phyloP scores from a whole-genome alignment of 257 asterid species.

The Plantago major region DNA sequence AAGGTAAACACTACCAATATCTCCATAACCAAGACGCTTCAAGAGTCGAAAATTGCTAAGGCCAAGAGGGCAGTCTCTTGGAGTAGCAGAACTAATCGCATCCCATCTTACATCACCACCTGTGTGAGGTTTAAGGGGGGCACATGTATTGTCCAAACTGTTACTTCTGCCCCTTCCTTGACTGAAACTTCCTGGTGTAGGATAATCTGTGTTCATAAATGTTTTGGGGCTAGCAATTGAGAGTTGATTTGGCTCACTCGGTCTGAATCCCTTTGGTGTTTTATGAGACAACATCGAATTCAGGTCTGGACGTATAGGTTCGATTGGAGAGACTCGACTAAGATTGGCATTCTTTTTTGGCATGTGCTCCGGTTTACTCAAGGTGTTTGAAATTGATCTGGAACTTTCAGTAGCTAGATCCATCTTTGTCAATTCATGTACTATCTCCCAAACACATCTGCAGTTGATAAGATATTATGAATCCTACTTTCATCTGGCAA shows the following conservation, averaged over 20 bases:
- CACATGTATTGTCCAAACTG: constrained; percentile 50
- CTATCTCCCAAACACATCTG: constrained; percentile 39
- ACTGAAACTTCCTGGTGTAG: constrained; percentile 17
- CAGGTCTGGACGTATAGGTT: constrained; percentile 11
- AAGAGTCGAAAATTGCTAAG: constrained; percentile 59
- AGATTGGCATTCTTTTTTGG: constrained; percentile 17
- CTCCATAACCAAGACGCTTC: constrained; percentile 86
- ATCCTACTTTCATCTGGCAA: constrained; percentile 7
- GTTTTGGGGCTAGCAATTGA: not conserved
- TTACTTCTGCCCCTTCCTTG: constrained; percentile 37
- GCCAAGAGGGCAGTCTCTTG: constrained; percentile 54
- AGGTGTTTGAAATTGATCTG: no score
- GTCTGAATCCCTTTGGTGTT: constrained; percentile 8
- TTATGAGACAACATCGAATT: constrained; percentile 13
- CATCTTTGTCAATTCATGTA: constrained; percentile 28
- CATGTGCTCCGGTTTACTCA: constrained; percentile 14
- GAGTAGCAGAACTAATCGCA: constrained; percentile 47
- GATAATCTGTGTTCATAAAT: constrained; percentile 12
- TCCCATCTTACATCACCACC: constrained; percentile 91
- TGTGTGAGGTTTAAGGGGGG: constrained; percentile 66
- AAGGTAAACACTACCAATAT: constrained; percentile 83
- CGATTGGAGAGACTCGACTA: constrained; percentile 15
- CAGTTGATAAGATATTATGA: constrained; percentile 9
- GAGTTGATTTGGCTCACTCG: constrained; percentile 13
- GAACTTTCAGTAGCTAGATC: constrained; percentile 11